These are phyloP conservation scores for Tetrahymena elliotti DNA, from an alignment of 73 alveolate species.

Conservation along the genomic window DNA sequence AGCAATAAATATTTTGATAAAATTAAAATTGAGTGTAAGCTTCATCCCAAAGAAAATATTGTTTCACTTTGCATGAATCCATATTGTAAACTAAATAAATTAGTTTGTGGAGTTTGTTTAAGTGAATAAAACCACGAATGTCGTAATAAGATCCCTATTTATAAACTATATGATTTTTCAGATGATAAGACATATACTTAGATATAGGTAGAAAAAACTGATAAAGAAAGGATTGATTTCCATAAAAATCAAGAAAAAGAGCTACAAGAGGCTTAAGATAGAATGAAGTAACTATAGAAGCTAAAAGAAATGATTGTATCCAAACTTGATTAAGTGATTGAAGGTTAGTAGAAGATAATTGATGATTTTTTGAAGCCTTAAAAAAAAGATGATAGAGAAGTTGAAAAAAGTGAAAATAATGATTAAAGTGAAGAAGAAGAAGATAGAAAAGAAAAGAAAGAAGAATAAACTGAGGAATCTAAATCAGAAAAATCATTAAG, in stretches of 20 bases:
- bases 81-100: not conserved
- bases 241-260: not conserved
- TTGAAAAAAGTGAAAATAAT: not conserved
- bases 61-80: not conserved
- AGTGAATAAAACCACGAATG: not conserved
- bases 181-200: not conserved
- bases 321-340: not conserved
- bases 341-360: not conserved
- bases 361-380: not conserved
- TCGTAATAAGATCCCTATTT: not conserved
- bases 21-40: not conserved
- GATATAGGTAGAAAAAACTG: not conserved
- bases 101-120: not conserved
- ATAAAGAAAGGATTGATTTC: not conserved
- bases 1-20: not conserved
- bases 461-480: not conserved
- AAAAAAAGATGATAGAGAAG: not conserved
- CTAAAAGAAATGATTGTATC: not conserved
- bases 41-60: not conserved
- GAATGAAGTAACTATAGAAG: not conserved
- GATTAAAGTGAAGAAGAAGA: not conserved
- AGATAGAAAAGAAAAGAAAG: not conserved
- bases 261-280: not conserved
- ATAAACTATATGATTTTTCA: not conserved
- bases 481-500: no score